These are phyloP conservation scores for Chrysanthemum seticuspe DNA, from an alignment of 129 eudicot species.

Conservation along the genomic window DNA sequence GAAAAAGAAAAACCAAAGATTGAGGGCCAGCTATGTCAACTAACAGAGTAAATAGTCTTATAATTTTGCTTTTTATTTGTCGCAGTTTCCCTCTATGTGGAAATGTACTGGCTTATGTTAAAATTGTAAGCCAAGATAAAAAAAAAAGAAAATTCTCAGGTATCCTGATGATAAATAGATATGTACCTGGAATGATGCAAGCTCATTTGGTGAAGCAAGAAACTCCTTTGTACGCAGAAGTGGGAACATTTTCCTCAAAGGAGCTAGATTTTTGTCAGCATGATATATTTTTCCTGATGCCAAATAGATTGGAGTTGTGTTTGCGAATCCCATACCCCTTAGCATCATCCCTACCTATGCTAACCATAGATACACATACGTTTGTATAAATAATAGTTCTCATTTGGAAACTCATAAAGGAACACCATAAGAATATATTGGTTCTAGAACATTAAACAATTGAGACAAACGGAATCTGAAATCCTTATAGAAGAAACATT, in stretches of 20 bases:
- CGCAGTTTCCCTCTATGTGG: background rate
- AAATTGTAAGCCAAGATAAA: background rate
- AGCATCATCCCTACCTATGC: conserved; percentile 99
- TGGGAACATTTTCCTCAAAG: conserved; percentile 78
- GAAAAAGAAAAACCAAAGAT: no score
- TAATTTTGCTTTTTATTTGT: background rate
- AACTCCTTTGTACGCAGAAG: conserved; percentile 70
- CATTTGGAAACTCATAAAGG: no score
- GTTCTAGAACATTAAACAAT: no score
- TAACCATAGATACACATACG: conserved; percentile 45
- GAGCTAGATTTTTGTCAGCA: conserved; percentile 70
- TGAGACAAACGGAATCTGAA: no score
- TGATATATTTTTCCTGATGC: conserved; percentile 78
- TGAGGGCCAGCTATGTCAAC: no score
- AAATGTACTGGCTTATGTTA: background rate
- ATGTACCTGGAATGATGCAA: conserved; percentile 68
- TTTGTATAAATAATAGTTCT: no score
- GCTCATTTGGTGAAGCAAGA: conserved; percentile 70
- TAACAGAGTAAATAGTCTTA: background rate
- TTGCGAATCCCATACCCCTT: conserved; percentile 92
- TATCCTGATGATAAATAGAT: background rate
- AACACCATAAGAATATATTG: no score
- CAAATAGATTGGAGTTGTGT: conserved; percentile 70
- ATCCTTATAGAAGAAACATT: no score
- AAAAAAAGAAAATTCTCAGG: background rate